These are phyloP conservation scores for Lactarius tabidus DNA, from an alignment of 768 basidiomycete genomes.

Conservation along the genomic window DNA sequence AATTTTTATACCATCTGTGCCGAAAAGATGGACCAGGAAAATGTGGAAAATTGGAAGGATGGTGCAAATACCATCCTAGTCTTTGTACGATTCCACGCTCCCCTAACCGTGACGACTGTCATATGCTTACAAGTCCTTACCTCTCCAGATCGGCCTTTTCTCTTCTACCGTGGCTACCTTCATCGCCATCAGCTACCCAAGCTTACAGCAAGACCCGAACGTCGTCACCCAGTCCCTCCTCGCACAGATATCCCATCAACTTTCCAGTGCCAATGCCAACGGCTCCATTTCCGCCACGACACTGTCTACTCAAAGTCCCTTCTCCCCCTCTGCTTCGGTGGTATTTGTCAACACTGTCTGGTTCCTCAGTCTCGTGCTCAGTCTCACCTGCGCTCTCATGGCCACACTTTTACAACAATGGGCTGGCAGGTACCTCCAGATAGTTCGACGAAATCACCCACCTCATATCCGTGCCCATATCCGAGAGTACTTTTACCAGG, in stretches of 20 bases:
- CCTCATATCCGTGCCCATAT: neutral
- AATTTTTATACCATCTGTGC: neutral
- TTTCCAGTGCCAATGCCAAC: neutral
- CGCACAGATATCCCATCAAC: neutral
- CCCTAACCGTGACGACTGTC: neutral
- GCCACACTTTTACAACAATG: slow-evolving; percentile 8
- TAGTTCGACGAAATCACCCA: neutral
- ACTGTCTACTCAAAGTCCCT: neutral
- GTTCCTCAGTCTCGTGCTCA: slow-evolving; percentile 3
- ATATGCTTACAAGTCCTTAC: neutral
- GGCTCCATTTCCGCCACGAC: neutral
- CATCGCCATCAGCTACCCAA: neutral
- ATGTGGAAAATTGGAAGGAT: neutral
- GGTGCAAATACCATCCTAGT: neutral
- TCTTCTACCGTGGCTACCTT: neutral
- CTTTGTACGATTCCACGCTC: neutral
- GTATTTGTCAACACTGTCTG: neutral
- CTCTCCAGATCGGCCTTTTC: neutral
- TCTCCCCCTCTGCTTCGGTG: neutral
- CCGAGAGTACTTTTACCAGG: slow-evolving; percentile 33
- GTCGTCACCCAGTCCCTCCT: neutral
- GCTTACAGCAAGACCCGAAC: neutral
- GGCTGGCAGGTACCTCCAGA: neutral
- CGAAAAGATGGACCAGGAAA: neutral
- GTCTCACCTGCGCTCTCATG: neutral